Evolutionary conservation across 176 grass and related monocot genomes (phyloP), one percentile per base, ranked within the genome.

Genomic region (Carex littledalei): DNA sequence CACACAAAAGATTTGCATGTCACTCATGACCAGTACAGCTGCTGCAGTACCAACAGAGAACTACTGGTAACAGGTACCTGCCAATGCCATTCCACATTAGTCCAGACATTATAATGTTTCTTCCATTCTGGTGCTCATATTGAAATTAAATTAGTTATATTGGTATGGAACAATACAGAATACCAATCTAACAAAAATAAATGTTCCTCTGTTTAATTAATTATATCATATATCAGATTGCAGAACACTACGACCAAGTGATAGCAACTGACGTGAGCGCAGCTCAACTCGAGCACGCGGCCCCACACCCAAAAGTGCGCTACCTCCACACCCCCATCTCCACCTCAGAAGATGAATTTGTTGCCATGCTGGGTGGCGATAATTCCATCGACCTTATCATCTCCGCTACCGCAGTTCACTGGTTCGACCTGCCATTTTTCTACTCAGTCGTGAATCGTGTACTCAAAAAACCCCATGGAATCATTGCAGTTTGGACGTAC

Each of bases 341-440:
- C 69, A 88, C 88, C 16, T 45, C 87, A 0, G 87, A 93, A 76
- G 87, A 93, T 31, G 91, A 91, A 1, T 63, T 91, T 3, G 86
- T 91, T 21, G 67, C 86, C 2, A 78, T 92, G 65, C 78, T 91
- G 64, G 93, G 93, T 34, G 90, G 93, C 35, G 90, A 95, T 63
- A 89, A 81, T 29, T 91, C 91, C 15, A 76, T 97, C 70, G 89
- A 97, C 76, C 76, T 97, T 34, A 83, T 97, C 20, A 83, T 86
- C 50, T 84, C 85, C 64, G 94, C 94, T 45, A 67, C 82, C 57
- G 49, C 89, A 21, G 84, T 93, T 57, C 91, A 93, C 81, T 91
- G 94, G 94, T 93, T 93, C 84, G 84, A 93, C 89, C 24, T 93
- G 57, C 89, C 87, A 34, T 82, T 86, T 64, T 93, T 97, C 89